Base-by-base conservation (phyloP, 495 filamentous ascomycete genomes). In the Hypomontagnella submonticulosa region DNA sequence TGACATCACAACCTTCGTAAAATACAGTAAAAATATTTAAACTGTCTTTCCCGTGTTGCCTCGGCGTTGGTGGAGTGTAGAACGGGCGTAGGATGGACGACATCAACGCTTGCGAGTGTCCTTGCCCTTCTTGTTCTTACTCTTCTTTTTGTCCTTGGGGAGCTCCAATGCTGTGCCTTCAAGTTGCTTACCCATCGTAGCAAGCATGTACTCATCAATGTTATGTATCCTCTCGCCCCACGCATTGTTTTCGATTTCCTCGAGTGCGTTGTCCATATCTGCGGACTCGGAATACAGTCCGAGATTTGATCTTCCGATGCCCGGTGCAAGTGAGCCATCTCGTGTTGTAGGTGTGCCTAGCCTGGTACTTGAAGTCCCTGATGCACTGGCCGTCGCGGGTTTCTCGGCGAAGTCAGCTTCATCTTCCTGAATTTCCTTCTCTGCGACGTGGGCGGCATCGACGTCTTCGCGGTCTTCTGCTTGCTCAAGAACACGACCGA, bases 381-480 rank as follows among this genome's bases (percentile, higher is more conserved):
- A 76, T n/a, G 70, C 64, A n/a, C 54, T 75, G n/a, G 82, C 79
- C 0, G 83, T 81, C 2, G 79, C 77, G 47, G 72, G 81, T 55
- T 86, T 87, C 68, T 97, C 95, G n/a, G 88, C 87, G 69, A 98
- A 98, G 67, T 99, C 95, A 0, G 86, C 92, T 32, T 92, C 92
- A 60, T 98, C 95, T 44, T 90, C 89, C 70, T 92, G 87, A 19
- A 96, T 86, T 70, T 97, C 95, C 69, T 90, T 94, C 75, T 97
- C 89, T 0, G 93, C 93, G 18, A 90, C 84, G 58, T 89, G 88
- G 0, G 95, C 96, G 0, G 96, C 96, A 15, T 85, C 86, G 6
- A 90, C 90, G 74, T 99, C 96, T 74, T 99, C 96, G 46, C 85
- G 83, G 70, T 99, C 96, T 75, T 99, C 96, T 8, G 91, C 96